Base-by-base conservation (phyloP, 2,329 filamentous ascomycete genomes). In the Tolypocladium guangdongense region DNA sequence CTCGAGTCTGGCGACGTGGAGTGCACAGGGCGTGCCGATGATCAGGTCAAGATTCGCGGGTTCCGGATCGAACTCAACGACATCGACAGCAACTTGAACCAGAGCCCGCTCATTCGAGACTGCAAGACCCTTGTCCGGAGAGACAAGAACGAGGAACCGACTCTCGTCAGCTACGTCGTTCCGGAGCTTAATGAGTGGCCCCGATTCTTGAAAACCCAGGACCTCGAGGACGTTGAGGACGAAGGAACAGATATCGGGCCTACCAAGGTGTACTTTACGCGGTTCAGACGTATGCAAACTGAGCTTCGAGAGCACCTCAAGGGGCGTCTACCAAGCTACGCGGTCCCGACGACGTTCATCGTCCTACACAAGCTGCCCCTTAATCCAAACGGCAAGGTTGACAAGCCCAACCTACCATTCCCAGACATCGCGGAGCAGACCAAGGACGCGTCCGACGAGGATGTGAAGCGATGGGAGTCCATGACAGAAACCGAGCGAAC, bases 1-100 rank as follows among this genome's bases (percentile, higher is more conserved):
- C 81, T 82, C 51, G 77, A 82, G 46, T 69, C 71, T 8, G 89
- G 88, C 37, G 84, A 86, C 58, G 86, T 90, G 12, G 86, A 87
- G 63, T 88, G 84, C 64, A 85, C 87, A 11, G 92, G 92, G 24
- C 80, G 93, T 55, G 84, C 83, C 27, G 92, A 97, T 64, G 81
- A 86, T 60, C 92, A 97, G 66, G 88, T 96, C 73, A 99, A 97
- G 76, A 92, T 97, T 59, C 86, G 93, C 56, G 92, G 92, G 1
- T 97, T 96, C 77, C 81, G 92, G 56, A 95, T 99, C 60, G 93
- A 99, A 71, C 83, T 97, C 47, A 87, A 86, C 58, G 93, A 97
- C 60, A 96, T 97, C 60, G 91, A 97, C 68, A 87, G 78, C 43
- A 86, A 95, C 66, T 73, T 96, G 48, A 87, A 83, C 52, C 79